A percentile compares a stretch with the other conserved stretches of the same genome.
Evolutionary conservation across 1,139 yeast species (phyloP).

Genomic region (Sugiyamaella grinbergsii): DNA sequence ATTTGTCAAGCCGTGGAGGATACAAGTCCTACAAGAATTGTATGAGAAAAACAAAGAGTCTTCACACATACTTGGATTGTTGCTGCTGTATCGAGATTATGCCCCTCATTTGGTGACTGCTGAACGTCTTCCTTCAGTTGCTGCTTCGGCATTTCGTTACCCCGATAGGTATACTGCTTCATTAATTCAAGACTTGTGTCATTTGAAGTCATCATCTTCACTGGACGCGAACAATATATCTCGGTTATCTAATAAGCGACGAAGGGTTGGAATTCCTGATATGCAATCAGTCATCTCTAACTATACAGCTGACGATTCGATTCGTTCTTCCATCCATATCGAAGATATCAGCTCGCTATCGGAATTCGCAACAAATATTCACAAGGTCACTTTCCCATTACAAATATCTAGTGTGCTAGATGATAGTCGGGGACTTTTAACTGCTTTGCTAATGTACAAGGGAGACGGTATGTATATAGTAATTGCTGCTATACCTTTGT

Average conservation of each 20-base stretch:
- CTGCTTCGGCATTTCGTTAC: slow-evolving; percentile 35
- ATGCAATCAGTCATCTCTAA: slow-evolving; percentile 4
- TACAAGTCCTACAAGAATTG: slow-evolving; percentile 42
- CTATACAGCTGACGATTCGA: not conserved
- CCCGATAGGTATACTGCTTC: slow-evolving; percentile 35
- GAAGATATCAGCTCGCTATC: slow-evolving; percentile 30
- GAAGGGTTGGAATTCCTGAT: slow-evolving; percentile 21
- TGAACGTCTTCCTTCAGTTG: slow-evolving; percentile 30
- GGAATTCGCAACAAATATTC: slow-evolving; percentile 31
- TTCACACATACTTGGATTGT: slow-evolving; percentile 39
- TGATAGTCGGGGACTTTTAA: slow-evolving; percentile 28
- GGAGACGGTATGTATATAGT: slow-evolving; percentile 22
- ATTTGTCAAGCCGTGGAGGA: slow-evolving; percentile 45
- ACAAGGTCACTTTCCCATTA: slow-evolving; percentile 33
- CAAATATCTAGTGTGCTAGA: slow-evolving; percentile 35
- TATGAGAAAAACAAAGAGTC: slow-evolving; percentile 42
- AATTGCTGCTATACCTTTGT: too few species aligned
- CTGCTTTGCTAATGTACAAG: slow-evolving; percentile 31
- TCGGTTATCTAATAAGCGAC: slow-evolving; percentile 16
- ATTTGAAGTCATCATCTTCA: slow-evolving; percentile 30
- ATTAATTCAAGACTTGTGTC: slow-evolving; percentile 26
- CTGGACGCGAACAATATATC: slow-evolving; percentile 14
- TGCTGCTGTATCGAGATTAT: slow-evolving; percentile 38
- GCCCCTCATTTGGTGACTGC: slow-evolving; percentile 34
- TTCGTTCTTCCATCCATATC: slow-evolving; percentile 18